A percentile compares a stretch with the other conserved stretches of the same genome.
These are phyloP conservation scores for Pestalotiopsis sp. DNA, from an alignment of 2,329 filamentous ascomycete genomes.

Conservation along the genomic window DNA sequence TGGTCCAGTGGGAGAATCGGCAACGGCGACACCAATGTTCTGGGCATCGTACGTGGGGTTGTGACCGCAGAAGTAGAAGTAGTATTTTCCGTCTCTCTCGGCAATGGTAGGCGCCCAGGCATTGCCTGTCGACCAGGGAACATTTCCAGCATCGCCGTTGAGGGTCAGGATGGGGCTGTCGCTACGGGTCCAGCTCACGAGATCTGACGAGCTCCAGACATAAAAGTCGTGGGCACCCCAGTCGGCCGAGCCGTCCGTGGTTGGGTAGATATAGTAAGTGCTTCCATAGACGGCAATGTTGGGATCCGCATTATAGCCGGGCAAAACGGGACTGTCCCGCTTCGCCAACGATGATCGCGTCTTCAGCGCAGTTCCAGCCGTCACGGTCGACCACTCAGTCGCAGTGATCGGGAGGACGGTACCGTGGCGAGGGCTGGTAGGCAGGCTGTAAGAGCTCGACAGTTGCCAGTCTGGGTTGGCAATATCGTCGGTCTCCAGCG, in stretches of 20 bases:
- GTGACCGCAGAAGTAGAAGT: constrained; percentile 61
- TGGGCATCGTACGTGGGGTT: constrained; percentile 57
- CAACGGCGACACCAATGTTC: constrained; percentile 63
- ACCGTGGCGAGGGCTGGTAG: constrained; percentile 52
- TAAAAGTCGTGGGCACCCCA: constrained; percentile 51
- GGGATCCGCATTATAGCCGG: constrained; percentile 45
- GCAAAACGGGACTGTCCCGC: constrained; percentile 36
- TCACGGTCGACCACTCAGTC: constrained; percentile 39
- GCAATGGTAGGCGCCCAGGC: constrained; percentile 69
- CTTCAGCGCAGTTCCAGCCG: constrained; percentile 16
- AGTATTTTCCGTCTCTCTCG: constrained; percentile 61
- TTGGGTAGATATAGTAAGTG: constrained; percentile 49
- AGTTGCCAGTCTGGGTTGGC: constrained; percentile 50
- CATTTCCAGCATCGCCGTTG: constrained; percentile 46
- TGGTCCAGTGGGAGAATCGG: constrained; percentile 58
- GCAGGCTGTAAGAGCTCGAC: constrained; percentile 45
- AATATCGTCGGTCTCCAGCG: constrained; percentile 52
- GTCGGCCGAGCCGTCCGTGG: constrained; percentile 44
- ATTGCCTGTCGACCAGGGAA: constrained; percentile 67
- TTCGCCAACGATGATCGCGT: constrained; percentile 8
- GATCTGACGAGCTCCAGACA: constrained; percentile 46
- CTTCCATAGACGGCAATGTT: constrained; percentile 46
- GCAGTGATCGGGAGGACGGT: constrained; percentile 55
- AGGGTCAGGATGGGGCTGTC: constrained; percentile 44
- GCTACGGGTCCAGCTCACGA: constrained; percentile 42